Evolutionary conservation across 306 rosid genomes (phyloP), one percentile per base, ranked within the genome.

Genomic region (Parietaria judaica): DNA sequence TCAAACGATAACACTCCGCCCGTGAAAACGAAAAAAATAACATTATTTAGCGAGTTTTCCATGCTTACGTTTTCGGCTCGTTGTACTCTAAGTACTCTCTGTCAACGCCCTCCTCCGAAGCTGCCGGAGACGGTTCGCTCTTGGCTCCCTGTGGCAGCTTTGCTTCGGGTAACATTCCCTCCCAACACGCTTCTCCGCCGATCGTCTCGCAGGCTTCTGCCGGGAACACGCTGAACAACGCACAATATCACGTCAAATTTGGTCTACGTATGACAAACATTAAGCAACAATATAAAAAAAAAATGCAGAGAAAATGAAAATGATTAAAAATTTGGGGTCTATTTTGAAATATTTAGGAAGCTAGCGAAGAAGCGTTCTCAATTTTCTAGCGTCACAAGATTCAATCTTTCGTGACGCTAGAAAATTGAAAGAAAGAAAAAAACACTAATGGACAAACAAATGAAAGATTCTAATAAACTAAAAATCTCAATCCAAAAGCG

Each of bases 111-210:
- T 47, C 59, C 68, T 78, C 77, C 12, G 67, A 47, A 41, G 39
- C 54, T 54, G 63, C 54, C 10, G 63, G 48, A 66, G 66, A 59
- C 55, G 74, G 60, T 59, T 67, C 51, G 35, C 31, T 23, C 31
- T 23, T 23, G 31, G 31, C 31, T 23, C 31, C 31, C 31, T 23
- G 31, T 23, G 31, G 31, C 31, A 71, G 77, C 74, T 78, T 78
- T 66, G 59, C 79, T 60, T 78, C 77, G n/a, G 83, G 83, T 64
- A 70, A 78, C 71, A 78, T 74, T 53, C 74, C 63, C 2, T 10
- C 80, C 43, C 70, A 79, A 70, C 83, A 74, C 60, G 83, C 77
- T 43, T 78, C 83, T 56, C 80, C 83, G 49, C 83, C 83, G 34
- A 78, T 16, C 5, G 80, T 74, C 34, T 78, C 83, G 14, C 83